These are phyloP conservation scores for Gossypium trilobum DNA, from an alignment of 441 rosid genomes.

Conservation along the genomic window DNA sequence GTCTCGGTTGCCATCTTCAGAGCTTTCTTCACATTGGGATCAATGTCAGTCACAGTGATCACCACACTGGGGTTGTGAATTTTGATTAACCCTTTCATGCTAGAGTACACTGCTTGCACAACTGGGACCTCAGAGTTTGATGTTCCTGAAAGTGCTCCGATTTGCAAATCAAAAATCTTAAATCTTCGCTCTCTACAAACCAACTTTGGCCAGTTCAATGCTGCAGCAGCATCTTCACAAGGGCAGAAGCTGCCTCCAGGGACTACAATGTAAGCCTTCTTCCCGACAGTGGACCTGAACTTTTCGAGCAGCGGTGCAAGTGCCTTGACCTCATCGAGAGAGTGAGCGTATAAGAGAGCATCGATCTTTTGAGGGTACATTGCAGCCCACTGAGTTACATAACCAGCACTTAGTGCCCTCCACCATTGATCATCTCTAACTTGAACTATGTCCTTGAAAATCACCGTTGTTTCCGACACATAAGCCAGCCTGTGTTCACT, in stretches of 20 bases:
- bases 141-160: conserved; percentile 48
- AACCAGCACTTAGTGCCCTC: conserved; percentile 78
- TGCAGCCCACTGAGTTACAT: conserved; percentile 90
- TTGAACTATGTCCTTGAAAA: conserved; percentile 84
- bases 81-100: conserved; percentile 82
- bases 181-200: conserved; percentile 79
- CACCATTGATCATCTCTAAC: conserved; percentile 97
- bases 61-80: conserved; percentile 83
- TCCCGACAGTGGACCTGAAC: conserved; percentile 70
- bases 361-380: conserved; percentile 91
- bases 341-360: conserved; percentile 81
- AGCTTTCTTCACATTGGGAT: conserved; percentile 71
- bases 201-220: conserved; percentile 65
- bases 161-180: conserved; percentile 71
- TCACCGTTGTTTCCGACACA: conserved; percentile 86
- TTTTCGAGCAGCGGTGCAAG: conserved; percentile 76
- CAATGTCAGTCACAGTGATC: conserved; percentile 61
- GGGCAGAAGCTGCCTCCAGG: conserved; percentile 80
- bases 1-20: conserved; percentile 73
- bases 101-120: conserved; percentile 67
- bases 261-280: conserved; percentile 80
- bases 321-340: conserved; percentile 58
- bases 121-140: conserved; percentile 84
- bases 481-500: conserved; percentile 95
- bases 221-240: conserved; percentile 65